Evolutionary conservation across 164 flowering plant genomes (phyloP).

Genomic region (Echeveria elegans): DNA sequence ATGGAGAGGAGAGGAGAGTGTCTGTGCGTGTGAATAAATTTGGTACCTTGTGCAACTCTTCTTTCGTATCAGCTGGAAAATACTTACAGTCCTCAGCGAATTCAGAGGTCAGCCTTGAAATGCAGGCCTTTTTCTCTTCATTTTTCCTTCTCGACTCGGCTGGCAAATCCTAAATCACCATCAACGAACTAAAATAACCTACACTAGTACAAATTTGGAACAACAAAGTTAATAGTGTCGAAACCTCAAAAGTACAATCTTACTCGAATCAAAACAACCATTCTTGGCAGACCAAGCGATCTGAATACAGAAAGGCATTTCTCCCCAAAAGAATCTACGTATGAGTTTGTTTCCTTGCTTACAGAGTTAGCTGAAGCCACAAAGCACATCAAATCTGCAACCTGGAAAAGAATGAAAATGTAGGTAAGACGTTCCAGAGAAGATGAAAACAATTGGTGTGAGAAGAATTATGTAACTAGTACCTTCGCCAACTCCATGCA

Average conservation of each 20-base stretch:
- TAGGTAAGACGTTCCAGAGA: slow-evolving; percentile 7
- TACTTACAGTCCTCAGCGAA: slow-evolving; percentile 91
- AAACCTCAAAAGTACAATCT: slow-evolving; percentile 17
- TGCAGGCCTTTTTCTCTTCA: slow-evolving; percentile 62
- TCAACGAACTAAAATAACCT: slow-evolving; percentile 1
- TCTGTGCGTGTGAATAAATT: neutral
- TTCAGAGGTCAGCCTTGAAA: slow-evolving; percentile 60
- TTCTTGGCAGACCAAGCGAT: slow-evolving; percentile 83
- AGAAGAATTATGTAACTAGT: slow-evolving; percentile 8
- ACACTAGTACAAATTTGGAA: neutral
- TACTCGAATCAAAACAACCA: slow-evolving; percentile 80
- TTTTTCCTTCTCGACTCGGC: slow-evolving; percentile 45
- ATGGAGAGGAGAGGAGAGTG: neutral
- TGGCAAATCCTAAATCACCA: slow-evolving; percentile 63
- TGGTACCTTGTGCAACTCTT: slow-evolving; percentile 83
- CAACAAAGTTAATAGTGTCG: neutral
- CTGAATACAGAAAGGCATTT: slow-evolving; percentile 86
- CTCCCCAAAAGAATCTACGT: slow-evolving; percentile 76
- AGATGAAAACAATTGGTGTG: neutral
- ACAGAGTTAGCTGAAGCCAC: slow-evolving; percentile 67
- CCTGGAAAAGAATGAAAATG: slow-evolving; percentile 25
- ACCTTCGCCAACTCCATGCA: slow-evolving; percentile 99
- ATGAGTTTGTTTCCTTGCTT: slow-evolving; percentile 32
- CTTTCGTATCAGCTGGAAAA: slow-evolving; percentile 78
- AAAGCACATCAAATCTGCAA: slow-evolving; percentile 90